A percentile compares a stretch with the other conserved stretches of the same genome.
These are phyloP conservation scores for Eucalyptus lansdowneana DNA, from an alignment of 345 rosid species.

Conservation along the genomic window DNA sequence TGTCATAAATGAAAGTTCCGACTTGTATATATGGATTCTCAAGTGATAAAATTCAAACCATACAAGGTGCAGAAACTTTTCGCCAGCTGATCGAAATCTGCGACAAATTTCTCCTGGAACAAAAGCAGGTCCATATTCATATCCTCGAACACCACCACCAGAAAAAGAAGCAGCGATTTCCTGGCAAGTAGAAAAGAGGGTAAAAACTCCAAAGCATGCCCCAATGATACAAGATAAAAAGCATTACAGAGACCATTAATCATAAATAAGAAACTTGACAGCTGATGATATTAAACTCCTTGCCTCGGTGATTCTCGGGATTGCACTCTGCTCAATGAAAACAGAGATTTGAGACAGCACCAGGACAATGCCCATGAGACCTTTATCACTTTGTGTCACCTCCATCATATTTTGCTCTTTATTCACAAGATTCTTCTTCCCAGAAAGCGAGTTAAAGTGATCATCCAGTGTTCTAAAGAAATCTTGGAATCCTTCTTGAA, in stretches of 20 bases:
- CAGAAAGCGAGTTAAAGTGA: slow-evolving; percentile 60
- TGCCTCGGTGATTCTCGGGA: slow-evolving; percentile 88
- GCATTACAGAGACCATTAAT: neutral
- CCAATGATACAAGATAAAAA: neutral
- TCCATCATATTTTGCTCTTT: slow-evolving; percentile 34
- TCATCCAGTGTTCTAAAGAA: slow-evolving; percentile 69
- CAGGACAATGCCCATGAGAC: slow-evolving; percentile 60
- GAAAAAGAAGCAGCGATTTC: slow-evolving; percentile 83
- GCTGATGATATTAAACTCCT: neutral
- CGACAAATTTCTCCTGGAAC: slow-evolving; percentile 88
- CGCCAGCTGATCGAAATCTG: slow-evolving; percentile 67
- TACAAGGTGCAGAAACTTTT: slow-evolving; percentile 87
- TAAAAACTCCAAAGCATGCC: neutral
- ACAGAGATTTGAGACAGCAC: slow-evolving; percentile 81
- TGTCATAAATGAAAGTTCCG: neutral
- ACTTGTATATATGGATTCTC: neutral
- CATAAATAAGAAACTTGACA: neutral
- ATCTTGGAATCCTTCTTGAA: slow-evolving; percentile 91
- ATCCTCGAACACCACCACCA: slow-evolving; percentile 50
- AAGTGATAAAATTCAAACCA: neutral
- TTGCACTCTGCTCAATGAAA: slow-evolving; percentile 78
- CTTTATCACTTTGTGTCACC: slow-evolving; percentile 47
- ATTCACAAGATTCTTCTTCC: slow-evolving; percentile 42
- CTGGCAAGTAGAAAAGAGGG: slow-evolving; percentile 27
- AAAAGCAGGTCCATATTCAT: slow-evolving; percentile 68